Conservation (phyloP, 1,284 basidiomycete genomes). For the Serendipita sp. region DNA sequence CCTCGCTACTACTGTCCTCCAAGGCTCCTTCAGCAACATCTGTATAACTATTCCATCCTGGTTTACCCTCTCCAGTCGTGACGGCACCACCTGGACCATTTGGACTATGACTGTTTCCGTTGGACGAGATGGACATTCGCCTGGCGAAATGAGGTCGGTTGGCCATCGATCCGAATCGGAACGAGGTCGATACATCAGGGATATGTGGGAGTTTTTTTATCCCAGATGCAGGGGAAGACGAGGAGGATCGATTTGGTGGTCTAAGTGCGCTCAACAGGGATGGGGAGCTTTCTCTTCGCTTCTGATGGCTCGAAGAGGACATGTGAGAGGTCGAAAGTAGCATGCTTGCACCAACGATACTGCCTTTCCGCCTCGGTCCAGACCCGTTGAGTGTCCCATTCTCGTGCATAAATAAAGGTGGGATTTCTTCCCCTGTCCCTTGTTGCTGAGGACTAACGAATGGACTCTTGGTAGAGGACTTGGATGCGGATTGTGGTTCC, state of each 20-base stretch:
- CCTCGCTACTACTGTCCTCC: conserved; percentile 1
- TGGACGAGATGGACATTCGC: neutral
- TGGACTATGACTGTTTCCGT: neutral
- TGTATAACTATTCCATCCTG: neutral
- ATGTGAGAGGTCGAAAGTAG: neutral
- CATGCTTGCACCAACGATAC: neutral
- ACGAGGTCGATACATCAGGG: neutral
- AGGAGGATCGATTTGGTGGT: neutral
- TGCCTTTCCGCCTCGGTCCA: neutral
- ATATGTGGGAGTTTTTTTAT: neutral
- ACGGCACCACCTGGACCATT: neutral
- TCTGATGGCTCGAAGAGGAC: neutral
- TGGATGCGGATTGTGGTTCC: neutral
- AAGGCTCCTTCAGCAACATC: neutral
- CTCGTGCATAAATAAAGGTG: neutral
- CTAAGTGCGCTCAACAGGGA: neutral
- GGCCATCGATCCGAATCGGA: neutral
- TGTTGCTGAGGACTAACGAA: neutral
- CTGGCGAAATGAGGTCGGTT: neutral
- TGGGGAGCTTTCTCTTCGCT: neutral
- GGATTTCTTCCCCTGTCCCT: neutral
- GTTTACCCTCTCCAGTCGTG: neutral
- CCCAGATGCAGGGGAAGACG: neutral
- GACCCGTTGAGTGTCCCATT: neutral
- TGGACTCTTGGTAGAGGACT: neutral